Base-by-base conservation (phyloP, 441 rosid species). In the Aquilaria agallochum region DNA sequence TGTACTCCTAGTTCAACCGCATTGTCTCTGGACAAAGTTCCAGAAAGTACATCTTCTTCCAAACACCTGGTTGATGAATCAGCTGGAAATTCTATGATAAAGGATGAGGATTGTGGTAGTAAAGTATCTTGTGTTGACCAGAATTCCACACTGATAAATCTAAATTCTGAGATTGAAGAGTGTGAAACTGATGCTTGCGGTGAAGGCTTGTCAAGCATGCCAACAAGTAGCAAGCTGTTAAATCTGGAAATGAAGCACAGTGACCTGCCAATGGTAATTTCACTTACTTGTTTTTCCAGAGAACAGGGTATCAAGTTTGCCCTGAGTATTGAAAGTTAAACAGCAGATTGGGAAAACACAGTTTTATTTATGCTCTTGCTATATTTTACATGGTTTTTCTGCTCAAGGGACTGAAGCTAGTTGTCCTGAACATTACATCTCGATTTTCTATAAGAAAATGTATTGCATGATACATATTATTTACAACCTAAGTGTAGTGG, bases 1-100 rank as follows among this genome's bases (percentile, higher is more conserved):
- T 64, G 65, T 58, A 53, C 74, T 63, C 78, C 84, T 15, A 63
- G 74, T 75, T 69, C 72, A 34, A 71, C 70, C 66, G 59, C 68
- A 71, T 69, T 61, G 59, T 70, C 68, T 5, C 14, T 42, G 62
- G 88, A 67, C 65, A 63, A 58, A 58, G 70, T 51, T 60, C 50
- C 72, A 59, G 76, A 75, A 50, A 75, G 76, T 20, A 55, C 50
- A 13, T 50, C 68, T 66, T 69, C 72, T 60, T 68, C 73, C 64
- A 78, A 64, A 69, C 64, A 50, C 54, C 36, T 58, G 56, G 85
- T 73, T 59, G 72, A 72, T 67, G 69, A 64, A 68, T 68, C 70
- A 54, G 60, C 85, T 71, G 68, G 64, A n/a, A 64, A 56, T 62
- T 56, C 55, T 62, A 15, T 60, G 15, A 2, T 58, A 55, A 32